Percentiles rank a stretch among this genome's conserved stretches.
These are phyloP conservation scores for Fusarium nematophilum DNA, from an alignment of 2,329 filamentous ascomycete species.

Conservation along the genomic window DNA sequence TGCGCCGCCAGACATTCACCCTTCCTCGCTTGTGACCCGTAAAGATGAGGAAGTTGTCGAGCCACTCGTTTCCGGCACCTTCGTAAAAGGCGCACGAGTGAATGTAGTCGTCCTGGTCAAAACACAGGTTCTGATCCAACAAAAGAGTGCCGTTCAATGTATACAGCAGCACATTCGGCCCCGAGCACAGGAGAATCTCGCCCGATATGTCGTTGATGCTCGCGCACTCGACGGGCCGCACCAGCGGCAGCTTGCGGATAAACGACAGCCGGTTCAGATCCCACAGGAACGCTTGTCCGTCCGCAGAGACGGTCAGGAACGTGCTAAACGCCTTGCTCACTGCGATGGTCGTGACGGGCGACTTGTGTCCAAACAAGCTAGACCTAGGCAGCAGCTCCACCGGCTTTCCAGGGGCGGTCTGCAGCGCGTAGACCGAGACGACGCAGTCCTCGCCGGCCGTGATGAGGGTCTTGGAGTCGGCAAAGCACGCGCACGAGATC, in stretches of 20 bases:
- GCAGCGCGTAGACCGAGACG: slow-evolving; percentile 83
- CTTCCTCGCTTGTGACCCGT: slow-evolving; percentile 87
- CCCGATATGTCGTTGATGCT: slow-evolving; percentile 91
- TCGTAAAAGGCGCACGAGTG: slow-evolving; percentile 93
- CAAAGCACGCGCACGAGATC: slow-evolving; percentile 84
- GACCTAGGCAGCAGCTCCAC: slow-evolving; percentile 84
- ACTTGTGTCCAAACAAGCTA: slow-evolving; percentile 90
- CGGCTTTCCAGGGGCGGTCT: slow-evolving; percentile 70
- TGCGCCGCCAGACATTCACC: slow-evolving; percentile 80
- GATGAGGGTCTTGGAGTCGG: slow-evolving; percentile 89
- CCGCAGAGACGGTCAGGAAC: slow-evolving; percentile 82
- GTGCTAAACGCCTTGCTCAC: slow-evolving; percentile 90
- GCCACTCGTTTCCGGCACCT: slow-evolving; percentile 89
- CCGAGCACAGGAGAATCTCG: slow-evolving; percentile 86
- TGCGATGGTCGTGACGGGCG: slow-evolving; percentile 82
- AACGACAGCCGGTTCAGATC: slow-evolving; percentile 92
- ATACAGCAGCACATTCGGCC: slow-evolving; percentile 79
- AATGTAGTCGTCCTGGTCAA: slow-evolving; percentile 77
- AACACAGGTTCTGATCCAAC: slow-evolving; percentile 84
- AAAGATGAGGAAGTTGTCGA: slow-evolving; percentile 86
- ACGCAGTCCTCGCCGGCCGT: slow-evolving; percentile 95
- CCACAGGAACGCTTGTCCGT: slow-evolving; percentile 90
- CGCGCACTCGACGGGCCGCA: slow-evolving; percentile 75
- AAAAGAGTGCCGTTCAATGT: slow-evolving; percentile 89
- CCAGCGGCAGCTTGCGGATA: slow-evolving; percentile 76